Percentiles rank a stretch among this genome's conserved stretches.
phyloP scores from a whole-genome alignment of 1,284 basidiomycete species.

The Meira nashicola region DNA sequence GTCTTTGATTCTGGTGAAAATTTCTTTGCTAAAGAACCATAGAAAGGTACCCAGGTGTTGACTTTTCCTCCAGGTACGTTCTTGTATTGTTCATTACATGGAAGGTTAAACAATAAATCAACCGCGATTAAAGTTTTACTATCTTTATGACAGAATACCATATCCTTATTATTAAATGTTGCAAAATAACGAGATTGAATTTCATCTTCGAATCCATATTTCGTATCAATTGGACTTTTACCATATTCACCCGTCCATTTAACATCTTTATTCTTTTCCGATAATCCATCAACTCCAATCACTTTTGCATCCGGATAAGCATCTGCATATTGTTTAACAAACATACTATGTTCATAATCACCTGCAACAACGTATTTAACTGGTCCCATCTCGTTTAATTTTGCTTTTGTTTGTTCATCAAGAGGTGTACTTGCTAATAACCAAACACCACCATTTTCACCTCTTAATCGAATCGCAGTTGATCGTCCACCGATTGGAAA shows the following conservation, averaged over 20 bases:
- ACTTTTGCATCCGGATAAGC: conserved; percentile 48
- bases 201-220: conserved; percentile 40
- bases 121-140: conserved; percentile 77
- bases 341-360: conserved; percentile 57
- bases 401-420: conserved; percentile 66
- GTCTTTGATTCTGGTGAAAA: conserved; percentile 19
- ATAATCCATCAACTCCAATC: conserved; percentile 55
- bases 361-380: conserved; percentile 63
- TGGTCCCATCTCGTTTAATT: conserved; percentile 68
- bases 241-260: conserved; percentile 53
- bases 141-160: conserved; percentile 76
- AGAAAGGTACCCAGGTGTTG: conserved; percentile 36
- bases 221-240: conserved; percentile 19
- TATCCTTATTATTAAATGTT: conserved; percentile 76
- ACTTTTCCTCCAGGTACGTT: conserved; percentile 24
- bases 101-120: conserved; percentile 85
- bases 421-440: conserved; percentile 79
- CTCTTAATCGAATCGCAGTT: conserved; percentile 71
- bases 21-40: conserved; percentile 15
- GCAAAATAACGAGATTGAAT: conserved; percentile 62
- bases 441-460: conserved; percentile 67
- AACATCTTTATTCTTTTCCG: conserved; percentile 55
- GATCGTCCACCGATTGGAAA: conserved; percentile 53
- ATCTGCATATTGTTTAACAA: conserved; percentile 48
- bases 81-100: conserved; percentile 64